Percentiles rank a stretch among this genome's conserved stretches.
Conservation (phyloP, 169 alveolate species). For the Cryptosporidium bovis region DNA sequence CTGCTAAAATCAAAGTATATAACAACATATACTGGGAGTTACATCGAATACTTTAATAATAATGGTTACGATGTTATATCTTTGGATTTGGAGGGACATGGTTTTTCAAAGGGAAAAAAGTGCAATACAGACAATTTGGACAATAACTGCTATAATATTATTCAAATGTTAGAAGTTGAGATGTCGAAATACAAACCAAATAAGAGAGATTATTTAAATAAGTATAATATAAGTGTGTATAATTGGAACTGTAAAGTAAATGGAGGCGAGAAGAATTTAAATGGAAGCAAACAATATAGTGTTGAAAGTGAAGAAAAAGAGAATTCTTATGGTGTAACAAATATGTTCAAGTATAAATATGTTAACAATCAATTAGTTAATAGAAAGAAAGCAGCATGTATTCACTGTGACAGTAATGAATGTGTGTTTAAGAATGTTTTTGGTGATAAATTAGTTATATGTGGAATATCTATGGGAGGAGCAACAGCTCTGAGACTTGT, state of each 20-base stretch:
- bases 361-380: neutral
- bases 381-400: neutral
- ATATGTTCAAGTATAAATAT: neutral
- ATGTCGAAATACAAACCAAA: constrained; percentile 1
- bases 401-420: constrained; percentile 10
- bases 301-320: neutral
- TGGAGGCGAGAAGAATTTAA: neutral
- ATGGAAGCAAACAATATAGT: neutral
- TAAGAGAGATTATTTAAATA: neutral
- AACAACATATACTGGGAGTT: constrained; percentile 47
- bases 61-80: constrained; percentile 70
- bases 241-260: constrained; percentile 19
- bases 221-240: constrained; percentile 11
- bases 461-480: constrained; percentile 74
- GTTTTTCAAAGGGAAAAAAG: constrained; percentile 60
- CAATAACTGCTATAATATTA: constrained; percentile 29
- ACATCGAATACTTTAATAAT: constrained; percentile 38
- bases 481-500: constrained; percentile 41
- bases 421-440: constrained; percentile 28
- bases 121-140: constrained; percentile 56
- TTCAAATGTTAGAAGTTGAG: constrained; percentile 56
- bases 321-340: neutral
- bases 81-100: constrained; percentile 67
- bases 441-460: constrained; percentile 31
- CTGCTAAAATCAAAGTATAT: constrained; percentile 1